Percentiles rank a stretch among this genome's conserved stretches.
Evolutionary conservation across 2,329 filamentous ascomycete genomes (phyloP).

Genomic region (Botryotinia calthae): DNA sequence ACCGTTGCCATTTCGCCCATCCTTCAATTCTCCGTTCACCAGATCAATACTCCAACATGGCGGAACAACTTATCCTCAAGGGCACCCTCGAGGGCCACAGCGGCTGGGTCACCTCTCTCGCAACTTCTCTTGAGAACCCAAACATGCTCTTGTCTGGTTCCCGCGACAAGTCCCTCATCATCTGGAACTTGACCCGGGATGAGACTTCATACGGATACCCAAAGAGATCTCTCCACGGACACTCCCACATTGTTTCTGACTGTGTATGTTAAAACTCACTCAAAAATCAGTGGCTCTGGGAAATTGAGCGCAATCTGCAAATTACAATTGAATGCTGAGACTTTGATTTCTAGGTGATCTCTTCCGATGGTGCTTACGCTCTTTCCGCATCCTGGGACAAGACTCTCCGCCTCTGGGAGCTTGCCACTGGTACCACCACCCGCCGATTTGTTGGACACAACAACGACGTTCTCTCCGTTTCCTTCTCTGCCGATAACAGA

Average conservation of each 20-base stretch:
- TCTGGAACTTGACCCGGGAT: constrained; percentile 99
- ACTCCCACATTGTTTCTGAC: constrained; percentile 99
- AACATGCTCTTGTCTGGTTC: constrained; percentile 99
- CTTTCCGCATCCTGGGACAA: constrained; percentile 99
- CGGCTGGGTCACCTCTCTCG: constrained; percentile 98
- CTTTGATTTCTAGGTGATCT: constrained; percentile 74
- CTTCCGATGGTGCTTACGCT: constrained; percentile 97
- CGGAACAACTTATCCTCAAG: constrained; percentile 67
- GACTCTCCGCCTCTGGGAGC: constrained; percentile 99
- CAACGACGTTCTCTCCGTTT: constrained; percentile 99
- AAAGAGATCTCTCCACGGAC: constrained; percentile 97
- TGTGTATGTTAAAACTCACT: constrained; percentile 68
- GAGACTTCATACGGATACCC: constrained; percentile 98
- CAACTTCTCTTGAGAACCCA: constrained; percentile 99
- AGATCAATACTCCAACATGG: constrained; percentile 36
- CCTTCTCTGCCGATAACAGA: constrained; percentile 99
- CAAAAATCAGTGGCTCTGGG: constrained; percentile 16
- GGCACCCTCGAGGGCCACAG: constrained; percentile 98
- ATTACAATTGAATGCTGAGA: constrained; percentile 41
- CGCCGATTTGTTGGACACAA: constrained; percentile 98
- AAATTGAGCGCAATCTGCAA: constrained; percentile 25
- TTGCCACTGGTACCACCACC: constrained; percentile 94
- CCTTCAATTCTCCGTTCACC: constrained; percentile 25
- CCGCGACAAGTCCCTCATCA: constrained; percentile 99
- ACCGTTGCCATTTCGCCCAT: constrained; percentile 13